phyloP scores from a whole-genome alignment of 2,329 filamentous ascomycete species.

The Hortaea sp. region DNA sequence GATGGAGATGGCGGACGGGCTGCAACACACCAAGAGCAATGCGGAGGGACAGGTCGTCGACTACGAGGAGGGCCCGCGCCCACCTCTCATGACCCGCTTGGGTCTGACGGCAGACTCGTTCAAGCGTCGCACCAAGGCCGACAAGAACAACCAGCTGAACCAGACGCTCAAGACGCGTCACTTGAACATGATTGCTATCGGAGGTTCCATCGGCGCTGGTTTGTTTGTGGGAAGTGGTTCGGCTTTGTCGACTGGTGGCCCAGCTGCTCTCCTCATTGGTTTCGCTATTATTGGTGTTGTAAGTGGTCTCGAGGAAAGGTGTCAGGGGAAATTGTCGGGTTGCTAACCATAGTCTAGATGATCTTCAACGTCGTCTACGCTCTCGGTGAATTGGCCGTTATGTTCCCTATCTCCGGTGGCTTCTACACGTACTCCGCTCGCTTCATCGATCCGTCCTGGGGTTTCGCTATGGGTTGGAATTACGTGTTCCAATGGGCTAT shows the following conservation, averaged over 20 bases:
- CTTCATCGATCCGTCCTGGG: slow-evolving; percentile 27
- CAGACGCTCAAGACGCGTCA: slow-evolving; percentile 15
- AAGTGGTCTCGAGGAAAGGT: background rate
- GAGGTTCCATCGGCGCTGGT: slow-evolving; percentile 23
- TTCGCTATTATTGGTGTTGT: slow-evolving; percentile 27
- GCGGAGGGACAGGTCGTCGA: background rate
- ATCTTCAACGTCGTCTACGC: slow-evolving; percentile 25
- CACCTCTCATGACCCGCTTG: slow-evolving; percentile 15
- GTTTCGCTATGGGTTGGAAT: slow-evolving; percentile 23
- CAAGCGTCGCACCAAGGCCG: slow-evolving; percentile 17
- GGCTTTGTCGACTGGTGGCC: slow-evolving; percentile 23
- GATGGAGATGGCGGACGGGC: slow-evolving; percentile 4
- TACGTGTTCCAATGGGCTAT: slow-evolving; percentile 23
- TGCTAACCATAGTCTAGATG: background rate
- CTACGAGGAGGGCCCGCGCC: background rate
- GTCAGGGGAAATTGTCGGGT: too few relatives aligned
- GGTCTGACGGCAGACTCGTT: slow-evolving; percentile 23
- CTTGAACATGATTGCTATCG: slow-evolving; percentile 25
- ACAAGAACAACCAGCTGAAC: slow-evolving; percentile 20
- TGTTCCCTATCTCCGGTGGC: slow-evolving; percentile 23
- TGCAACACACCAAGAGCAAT: background rate
- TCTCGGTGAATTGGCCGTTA: slow-evolving; percentile 25
- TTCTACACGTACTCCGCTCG: slow-evolving; percentile 26
- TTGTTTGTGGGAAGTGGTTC: slow-evolving; percentile 26
- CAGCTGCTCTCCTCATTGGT: slow-evolving; percentile 23